A percentile compares a stretch with the other conserved stretches of the same genome.
These are phyloP conservation scores for Euphrasia confusa DNA, from an alignment of 257 asterid genomes.

Conservation along the genomic window DNA sequence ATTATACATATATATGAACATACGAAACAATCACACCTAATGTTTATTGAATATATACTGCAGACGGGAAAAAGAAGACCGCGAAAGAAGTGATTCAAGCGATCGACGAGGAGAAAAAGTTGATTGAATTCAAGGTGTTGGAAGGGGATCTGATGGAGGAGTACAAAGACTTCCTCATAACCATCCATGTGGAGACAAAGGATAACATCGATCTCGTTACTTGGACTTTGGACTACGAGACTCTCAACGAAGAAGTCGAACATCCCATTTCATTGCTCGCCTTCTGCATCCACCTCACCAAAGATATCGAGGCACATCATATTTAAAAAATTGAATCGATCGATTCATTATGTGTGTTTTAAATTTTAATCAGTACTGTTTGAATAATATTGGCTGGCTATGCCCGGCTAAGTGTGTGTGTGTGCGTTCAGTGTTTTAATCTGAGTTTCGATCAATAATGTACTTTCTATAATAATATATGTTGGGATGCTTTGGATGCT, in stretches of 20 bases:
- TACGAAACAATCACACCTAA: no score
- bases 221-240: constrained; percentile 37
- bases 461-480: no score
- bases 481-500: no score
- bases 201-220: constrained; percentile 26
- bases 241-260: constrained; percentile 13
- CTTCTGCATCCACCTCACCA: constrained; percentile 23
- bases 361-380: no score
- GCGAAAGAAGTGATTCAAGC: constrained; percentile 24
- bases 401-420: no score
- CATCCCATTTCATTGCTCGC: constrained; percentile 25
- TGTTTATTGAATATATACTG: neutral
- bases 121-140: constrained; percentile 24
- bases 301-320: constrained; percentile 29
- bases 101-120: constrained; percentile 29
- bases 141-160: constrained; percentile 34
- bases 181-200: constrained; percentile 26
- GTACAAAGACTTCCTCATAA: constrained; percentile 26
- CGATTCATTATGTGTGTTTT: no score
- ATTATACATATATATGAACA: no score
- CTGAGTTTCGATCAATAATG: no score
- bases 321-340: no score
- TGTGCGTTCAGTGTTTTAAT: no score
- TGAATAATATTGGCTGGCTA: no score
- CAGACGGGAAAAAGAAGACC: constrained; percentile 25